Percentiles rank a stretch among this genome's conserved stretches.
Conservation (phyloP, 306 rosid genomes). For the Canavalia ensiformis region DNA sequence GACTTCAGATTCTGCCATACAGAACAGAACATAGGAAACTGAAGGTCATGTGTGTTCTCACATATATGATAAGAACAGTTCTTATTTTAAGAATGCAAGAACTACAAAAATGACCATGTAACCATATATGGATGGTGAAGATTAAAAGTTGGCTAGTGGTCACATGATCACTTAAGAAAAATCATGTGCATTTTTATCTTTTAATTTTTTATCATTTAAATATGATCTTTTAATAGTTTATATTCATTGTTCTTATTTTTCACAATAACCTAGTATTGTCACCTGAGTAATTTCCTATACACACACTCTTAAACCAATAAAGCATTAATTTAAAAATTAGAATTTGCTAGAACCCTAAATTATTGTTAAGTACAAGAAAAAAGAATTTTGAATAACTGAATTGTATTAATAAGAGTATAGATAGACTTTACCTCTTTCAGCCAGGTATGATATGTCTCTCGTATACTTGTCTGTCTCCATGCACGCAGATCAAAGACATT, state of each 20-base stretch:
- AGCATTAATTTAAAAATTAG: constrained; percentile 19
- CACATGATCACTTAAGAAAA: no score
- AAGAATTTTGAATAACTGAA: constrained; percentile 2
- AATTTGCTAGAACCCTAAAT: constrained; percentile 28
- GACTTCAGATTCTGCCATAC: constrained; percentile 82
- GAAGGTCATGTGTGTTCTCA: neutral
- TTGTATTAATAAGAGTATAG: constrained; percentile 18
- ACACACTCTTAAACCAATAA: neutral
- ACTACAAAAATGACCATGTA: no score
- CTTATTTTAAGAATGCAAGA: no score
- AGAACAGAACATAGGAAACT: constrained; percentile 42
- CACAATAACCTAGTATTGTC: no score
- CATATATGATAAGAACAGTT: neutral
- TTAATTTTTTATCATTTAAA: no score
- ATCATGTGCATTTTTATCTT: no score
- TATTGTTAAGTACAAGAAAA: neutral
- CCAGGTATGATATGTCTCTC: constrained; percentile 94
- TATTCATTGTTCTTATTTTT: no score
- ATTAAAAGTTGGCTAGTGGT: no score
- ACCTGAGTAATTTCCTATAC: no score
- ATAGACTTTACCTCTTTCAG: constrained; percentile 79
- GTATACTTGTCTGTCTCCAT: constrained; percentile 85
- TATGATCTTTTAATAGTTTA: no score
- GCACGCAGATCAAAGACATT: constrained; percentile 85
- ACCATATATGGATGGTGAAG: no score